phyloP scores from a whole-genome alignment of 176 grass and related monocot species.

The Carex kokanica region DNA sequence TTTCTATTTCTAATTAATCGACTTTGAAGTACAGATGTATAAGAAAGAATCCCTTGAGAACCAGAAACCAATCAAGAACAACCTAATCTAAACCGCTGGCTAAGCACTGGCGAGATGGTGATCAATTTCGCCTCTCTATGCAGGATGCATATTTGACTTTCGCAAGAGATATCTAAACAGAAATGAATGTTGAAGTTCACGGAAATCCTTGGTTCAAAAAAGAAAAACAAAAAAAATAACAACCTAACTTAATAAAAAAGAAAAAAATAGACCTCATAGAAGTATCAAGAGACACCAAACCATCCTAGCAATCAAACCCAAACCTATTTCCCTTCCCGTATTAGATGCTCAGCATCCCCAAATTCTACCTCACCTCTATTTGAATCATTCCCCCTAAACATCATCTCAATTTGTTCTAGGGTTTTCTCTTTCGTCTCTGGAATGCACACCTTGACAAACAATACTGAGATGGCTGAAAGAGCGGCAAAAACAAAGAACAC shows the following conservation, averaged over 20 bases:
- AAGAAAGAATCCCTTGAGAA: not conserved
- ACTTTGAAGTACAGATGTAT: slow-evolving; percentile 8
- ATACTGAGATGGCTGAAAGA: slow-evolving; percentile 52
- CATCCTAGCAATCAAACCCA: slow-evolving; percentile 17
- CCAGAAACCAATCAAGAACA: not conserved
- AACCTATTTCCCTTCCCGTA: slow-evolving; percentile 40
- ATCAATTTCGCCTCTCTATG: too few species aligned
- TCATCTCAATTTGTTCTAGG: slow-evolving; percentile 84
- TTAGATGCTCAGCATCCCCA: slow-evolving; percentile 59
- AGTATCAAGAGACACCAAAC: not conserved
- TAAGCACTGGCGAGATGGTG: too few species aligned
- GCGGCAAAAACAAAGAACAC: slow-evolving; percentile 65
- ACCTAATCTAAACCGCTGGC: not conserved
- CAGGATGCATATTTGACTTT: too few species aligned
- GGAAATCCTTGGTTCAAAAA: too few species aligned
- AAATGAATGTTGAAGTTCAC: too few species aligned
- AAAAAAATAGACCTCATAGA: not conserved
- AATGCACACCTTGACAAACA: slow-evolving; percentile 70
- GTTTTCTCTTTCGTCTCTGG: slow-evolving; percentile 93
- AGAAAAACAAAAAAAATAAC: too few species aligned
- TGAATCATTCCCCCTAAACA: slow-evolving; percentile 66
- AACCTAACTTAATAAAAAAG: not conserved
- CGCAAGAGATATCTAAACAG: too few species aligned
- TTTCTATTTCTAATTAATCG: not conserved
- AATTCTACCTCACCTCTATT: slow-evolving; percentile 61